Base-by-base conservation (phyloP, 148 eudicot species). In the Nepenthes gracilis region DNA sequence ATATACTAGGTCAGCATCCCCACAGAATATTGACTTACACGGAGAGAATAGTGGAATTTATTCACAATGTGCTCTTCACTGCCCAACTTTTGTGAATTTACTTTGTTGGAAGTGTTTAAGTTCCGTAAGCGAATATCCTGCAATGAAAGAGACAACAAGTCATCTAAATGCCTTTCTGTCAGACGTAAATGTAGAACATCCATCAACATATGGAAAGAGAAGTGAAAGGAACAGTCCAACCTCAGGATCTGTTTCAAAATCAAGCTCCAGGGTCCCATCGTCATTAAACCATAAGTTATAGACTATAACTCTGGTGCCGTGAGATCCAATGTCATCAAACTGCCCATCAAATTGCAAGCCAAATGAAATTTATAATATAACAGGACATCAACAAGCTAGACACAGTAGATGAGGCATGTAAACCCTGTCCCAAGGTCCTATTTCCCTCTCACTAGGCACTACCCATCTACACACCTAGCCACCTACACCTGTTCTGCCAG, bases 251-350 rank as follows among this genome's bases (percentile, higher is more conserved):
- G 76, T 77, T 49, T 86, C 81, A 63, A 88, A 83, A 83, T 92
- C 96, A 58, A 92, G 83, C 76, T 92, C 98, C 76, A 84, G 36
- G 47, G 58, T 58, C 36, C 85, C 88, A 45, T 79, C 96, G 53
- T 92, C 82, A 48, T 70, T 75, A 51, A 65, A 73, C 98, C 98
- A 92, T 58, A 92, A 78, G 75, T 88, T 92, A 70, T 83, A 88
- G 65, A 92, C 59, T 14, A 88, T 69, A 37, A 92, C 70, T 82
- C 82, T 85, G 51, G 98, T 88, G 54, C 98, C 98, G 72, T 83
- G 90, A 67, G 62, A 23, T 48, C 83, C 90, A 61, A 92, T 66
- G 61, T 76, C 88, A 64, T 84, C 94, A 71, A 81, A 85, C 98
- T 92, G 86, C 77, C 60, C 64, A 81, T 52, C 58, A 78, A 58